A percentile compares a stretch with the other conserved stretches of the same genome.
These are phyloP conservation scores for Xylaria sp. DNA, from an alignment of 2,329 filamentous ascomycete genomes.

Conservation along the genomic window DNA sequence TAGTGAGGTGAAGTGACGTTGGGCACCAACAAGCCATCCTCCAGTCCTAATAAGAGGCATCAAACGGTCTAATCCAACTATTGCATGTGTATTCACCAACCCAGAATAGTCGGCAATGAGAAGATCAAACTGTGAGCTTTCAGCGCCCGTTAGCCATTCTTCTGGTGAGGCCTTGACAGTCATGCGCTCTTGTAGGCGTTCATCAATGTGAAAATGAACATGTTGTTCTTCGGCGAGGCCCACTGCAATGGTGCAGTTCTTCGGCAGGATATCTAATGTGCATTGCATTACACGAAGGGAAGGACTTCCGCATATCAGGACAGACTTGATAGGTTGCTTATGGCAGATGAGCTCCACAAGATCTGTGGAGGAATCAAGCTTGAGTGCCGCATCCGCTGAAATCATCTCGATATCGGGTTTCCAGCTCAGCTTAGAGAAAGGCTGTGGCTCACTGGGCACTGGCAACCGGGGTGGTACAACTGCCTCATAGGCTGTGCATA, in stretches of 20 bases:
- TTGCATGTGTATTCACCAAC: background rate
- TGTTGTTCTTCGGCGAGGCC: constrained; percentile 22
- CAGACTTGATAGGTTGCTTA: constrained; percentile 26
- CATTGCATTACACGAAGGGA: constrained; percentile 4
- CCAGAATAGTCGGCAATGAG: constrained; percentile 29
- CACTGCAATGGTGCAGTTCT: constrained; percentile 26
- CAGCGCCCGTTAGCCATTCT: constrained; percentile 21
- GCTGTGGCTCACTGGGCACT: constrained; percentile 18
- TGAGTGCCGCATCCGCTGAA: background rate
- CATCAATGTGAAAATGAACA: constrained; percentile 2
- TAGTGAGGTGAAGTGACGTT: constrained; percentile 24
- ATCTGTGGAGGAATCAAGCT: constrained; percentile 2
- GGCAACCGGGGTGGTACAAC: constrained; percentile 36
- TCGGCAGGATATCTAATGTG: constrained; percentile 15
- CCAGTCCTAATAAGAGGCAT: constrained; percentile 21
- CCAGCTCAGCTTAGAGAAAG: constrained; percentile 39
- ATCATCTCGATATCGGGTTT: constrained; percentile 20
- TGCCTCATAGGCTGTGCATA: constrained; percentile 43
- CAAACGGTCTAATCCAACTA: constrained; percentile 6
- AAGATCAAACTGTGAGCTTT: constrained; percentile 27
- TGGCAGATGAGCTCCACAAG: constrained; percentile 34
- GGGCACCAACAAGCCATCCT: constrained; percentile 39
- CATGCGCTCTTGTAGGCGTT: constrained; percentile 25
- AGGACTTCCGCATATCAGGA: constrained; percentile 27
- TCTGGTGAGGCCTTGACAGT: constrained; percentile 16